phyloP scores from a whole-genome alignment of 805 yeast species.

The Vanderwaltozyma yarrowii region DNA sequence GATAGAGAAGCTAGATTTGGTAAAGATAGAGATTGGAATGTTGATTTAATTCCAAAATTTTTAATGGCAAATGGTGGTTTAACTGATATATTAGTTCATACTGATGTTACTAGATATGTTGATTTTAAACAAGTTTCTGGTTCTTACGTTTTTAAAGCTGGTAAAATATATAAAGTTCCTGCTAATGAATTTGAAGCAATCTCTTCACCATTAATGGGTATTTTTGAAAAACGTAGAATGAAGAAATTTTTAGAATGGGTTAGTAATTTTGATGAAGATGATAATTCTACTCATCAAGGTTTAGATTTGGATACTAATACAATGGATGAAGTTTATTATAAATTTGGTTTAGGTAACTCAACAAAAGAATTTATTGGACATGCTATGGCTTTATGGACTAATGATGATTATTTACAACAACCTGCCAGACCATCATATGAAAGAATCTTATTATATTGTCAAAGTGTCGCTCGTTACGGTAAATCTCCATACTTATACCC shows the following conservation, averaged over 20 bases:
- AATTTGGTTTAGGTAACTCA: conserved; percentile 85
- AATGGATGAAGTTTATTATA: conserved; percentile 82
- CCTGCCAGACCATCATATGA: conserved; percentile 91
- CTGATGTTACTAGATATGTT: conserved; percentile 90
- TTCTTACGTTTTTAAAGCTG: conserved; percentile 79
- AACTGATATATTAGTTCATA: conserved; percentile 89
- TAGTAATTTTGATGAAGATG: conserved; percentile 70
- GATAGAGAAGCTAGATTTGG: conserved; percentile 66
- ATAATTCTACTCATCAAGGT: conserved; percentile 71
- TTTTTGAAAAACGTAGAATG: conserved; percentile 93
- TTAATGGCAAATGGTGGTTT: conserved; percentile 97
- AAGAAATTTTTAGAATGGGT: conserved; percentile 85
- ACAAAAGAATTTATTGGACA: conserved; percentile 96
- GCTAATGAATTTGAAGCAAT: conserved; percentile 86
- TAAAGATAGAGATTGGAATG: conserved; percentile 95
- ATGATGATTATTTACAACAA: conserved; percentile 76
- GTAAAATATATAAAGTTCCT: conserved; percentile 91
- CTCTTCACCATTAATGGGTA: conserved; percentile 85
- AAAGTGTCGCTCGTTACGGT: conserved; percentile 89
- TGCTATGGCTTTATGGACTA: conserved; percentile 96
- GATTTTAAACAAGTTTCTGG: conserved; percentile 96
- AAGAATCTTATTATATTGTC: conserved; percentile 73
- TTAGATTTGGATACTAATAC: conserved; percentile 77
- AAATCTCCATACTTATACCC: conserved; percentile 96
- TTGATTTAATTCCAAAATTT: conserved; percentile 92